Evolutionary conservation across 805 yeast genomes (phyloP).

Genomic region (Zygotorulaspora florentina): DNA sequence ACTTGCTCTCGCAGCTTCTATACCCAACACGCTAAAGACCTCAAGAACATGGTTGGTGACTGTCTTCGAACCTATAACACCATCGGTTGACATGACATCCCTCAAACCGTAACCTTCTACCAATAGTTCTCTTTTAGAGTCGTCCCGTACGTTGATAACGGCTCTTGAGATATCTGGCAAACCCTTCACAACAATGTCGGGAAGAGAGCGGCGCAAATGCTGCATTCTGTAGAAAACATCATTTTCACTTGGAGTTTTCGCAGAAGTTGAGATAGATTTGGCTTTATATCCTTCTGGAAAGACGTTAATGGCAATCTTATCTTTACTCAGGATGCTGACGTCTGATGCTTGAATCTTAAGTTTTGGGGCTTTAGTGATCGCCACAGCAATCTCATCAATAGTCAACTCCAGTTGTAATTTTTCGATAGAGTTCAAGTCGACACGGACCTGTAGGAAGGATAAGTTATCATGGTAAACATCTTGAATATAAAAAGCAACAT

Average conservation of each 20-base stretch:
- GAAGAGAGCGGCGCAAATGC: slow-evolving; percentile 77
- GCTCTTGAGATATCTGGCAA: slow-evolving; percentile 89
- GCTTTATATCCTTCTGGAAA: slow-evolving; percentile 40
- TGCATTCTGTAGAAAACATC: slow-evolving; percentile 85
- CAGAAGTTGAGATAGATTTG: slow-evolving; percentile 42
- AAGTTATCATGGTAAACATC: slow-evolving; percentile 83
- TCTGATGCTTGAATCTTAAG: slow-evolving; percentile 74
- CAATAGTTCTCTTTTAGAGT: slow-evolving; percentile 80
- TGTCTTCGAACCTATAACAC: slow-evolving; percentile 85
- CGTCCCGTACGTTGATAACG: slow-evolving; percentile 87
- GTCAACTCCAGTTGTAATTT: slow-evolving; percentile 84
- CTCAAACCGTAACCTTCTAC: slow-evolving; percentile 98
- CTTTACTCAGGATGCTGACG: slow-evolving; percentile 61
- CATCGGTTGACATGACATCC: slow-evolving; percentile 96
- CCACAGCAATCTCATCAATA: slow-evolving; percentile 79
- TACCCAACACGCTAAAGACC: slow-evolving; percentile 84
- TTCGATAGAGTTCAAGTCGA: slow-evolving; percentile 82
- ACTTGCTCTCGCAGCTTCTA: slow-evolving; percentile 94
- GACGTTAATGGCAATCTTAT: slow-evolving; percentile 63
- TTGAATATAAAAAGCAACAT: slow-evolving; percentile 83
- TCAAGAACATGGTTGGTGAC: slow-evolving; percentile 90
- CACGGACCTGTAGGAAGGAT: slow-evolving; percentile 74
- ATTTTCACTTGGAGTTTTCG: slow-evolving; percentile 39
- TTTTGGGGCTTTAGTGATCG: slow-evolving; percentile 81
- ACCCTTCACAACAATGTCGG: slow-evolving; percentile 89